Base-by-base conservation (phyloP, 148 eudicot genomes). In the Beta vulgaris region DNA sequence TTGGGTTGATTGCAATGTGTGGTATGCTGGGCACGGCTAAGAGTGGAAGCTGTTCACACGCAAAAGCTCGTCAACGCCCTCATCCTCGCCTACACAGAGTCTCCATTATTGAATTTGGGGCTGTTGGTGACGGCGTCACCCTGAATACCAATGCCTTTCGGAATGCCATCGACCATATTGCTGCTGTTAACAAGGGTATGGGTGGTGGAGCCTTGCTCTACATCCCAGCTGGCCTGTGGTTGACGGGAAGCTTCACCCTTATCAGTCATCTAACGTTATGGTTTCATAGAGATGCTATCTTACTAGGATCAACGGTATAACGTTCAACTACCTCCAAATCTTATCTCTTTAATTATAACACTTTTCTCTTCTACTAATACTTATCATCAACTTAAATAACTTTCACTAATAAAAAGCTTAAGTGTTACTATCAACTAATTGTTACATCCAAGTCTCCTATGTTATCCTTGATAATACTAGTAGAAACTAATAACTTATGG, bases 111-210 rank as follows among this genome's bases (percentile, higher is more conserved):
- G 85, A 82, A 32, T 82, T 82, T 31, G 85, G 85, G 58, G 85
- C 85, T 25, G 79, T 78, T 46, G 82, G 85, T 65, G 85, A 82
- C 58, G 85, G 85, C 21, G 12, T 37, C 7, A 82, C 85, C 26
- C 61, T 78, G 53, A 82, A 82, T 25, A 82, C 85, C 2, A 67
- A 42, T 19, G 76, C 85, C 16, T 78, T 82, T 65, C 76, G 71
- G 44, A 82, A 71, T 23, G 85, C 85, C 40, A 78, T 82, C 23
- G 62, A 74, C 55, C 72, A 78, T 59, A 73, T 78, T 8, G 58
- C 76, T 36, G 39, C 68, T 36, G 59, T 74, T 28, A 60, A 68
- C 51, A 39, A 44, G 39, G 70, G 71, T 64, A 75, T 65, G 74
- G n/a, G n/a, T n/a, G 85, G 81, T 26, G 82, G 85, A 58, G 82